Base-by-base conservation (phyloP, 805 yeast species). In the Metschnikowia arizonensis region DNA sequence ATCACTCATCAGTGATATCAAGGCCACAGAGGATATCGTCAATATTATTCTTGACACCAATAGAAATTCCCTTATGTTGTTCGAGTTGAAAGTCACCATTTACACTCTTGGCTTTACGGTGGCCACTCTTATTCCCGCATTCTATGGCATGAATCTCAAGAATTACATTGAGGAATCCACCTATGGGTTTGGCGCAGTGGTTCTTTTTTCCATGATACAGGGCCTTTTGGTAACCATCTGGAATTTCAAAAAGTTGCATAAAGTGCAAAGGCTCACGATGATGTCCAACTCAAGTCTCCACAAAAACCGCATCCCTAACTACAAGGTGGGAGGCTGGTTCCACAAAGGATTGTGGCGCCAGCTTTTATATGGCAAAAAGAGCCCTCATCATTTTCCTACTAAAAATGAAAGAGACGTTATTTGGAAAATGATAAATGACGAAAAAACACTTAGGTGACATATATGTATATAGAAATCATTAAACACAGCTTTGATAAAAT, bases 21-120 rank as follows among this genome's bases (percentile, higher is more conserved):
- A 81, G 58, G 86, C 93, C 12, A 90, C 97, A 0, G 97, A 89
- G 60, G 97, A 90, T 57, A 87, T 90, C 59, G 90, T 88, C 48
- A 89, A 89, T 59, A 89, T 90, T 56, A 89, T 90, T 49, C 65
- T 90, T 44, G 97, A 90, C 63, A 88, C 97, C 2, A 88, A 88
- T 58, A 79, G 97, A 68, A 90, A 90, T 65, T 80, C 95, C 3
- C 69, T 90, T 50, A 88, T 90, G 95, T 74, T 90, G 46, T 81
- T 85, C 54, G 96, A 90, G 58, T 68, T 90, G 51, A 84, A 86
- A 56, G 80, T 89, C 12, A 81, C 95, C 0, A 84, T 90, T 21
- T 87, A 86, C 50, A 88, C 97, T 0, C 63, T 90, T 29, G 95
- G 96, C 0, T 78, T 87, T 58, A 85, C 96, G 0, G 84, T 87